phyloP scores from a whole-genome alignment of 179 eudicot species.

The Carnegiea gigantea region DNA sequence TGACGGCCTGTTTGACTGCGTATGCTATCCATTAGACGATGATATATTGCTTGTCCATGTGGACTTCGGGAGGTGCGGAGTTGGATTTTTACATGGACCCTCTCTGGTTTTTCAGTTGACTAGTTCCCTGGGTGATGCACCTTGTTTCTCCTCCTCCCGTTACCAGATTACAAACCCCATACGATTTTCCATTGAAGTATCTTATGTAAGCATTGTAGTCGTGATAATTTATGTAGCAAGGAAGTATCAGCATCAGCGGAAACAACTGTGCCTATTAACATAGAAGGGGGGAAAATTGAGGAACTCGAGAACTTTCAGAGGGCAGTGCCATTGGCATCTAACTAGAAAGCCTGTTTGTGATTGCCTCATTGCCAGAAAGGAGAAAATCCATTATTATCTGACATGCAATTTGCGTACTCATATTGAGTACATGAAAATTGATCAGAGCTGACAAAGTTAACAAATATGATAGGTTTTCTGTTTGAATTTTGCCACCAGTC shows the following conservation, averaged over 20 bases:
- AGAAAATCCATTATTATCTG: not conserved
- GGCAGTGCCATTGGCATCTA: not conserved
- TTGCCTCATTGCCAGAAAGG: not conserved
- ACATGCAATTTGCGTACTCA: not conserved
- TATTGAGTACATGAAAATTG: not conserved
- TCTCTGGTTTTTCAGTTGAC: not conserved
- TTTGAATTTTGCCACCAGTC: not conserved
- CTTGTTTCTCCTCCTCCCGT: not conserved
- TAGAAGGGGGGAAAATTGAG: not conserved
- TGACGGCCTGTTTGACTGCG: not conserved
- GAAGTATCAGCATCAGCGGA: not conserved
- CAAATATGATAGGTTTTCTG: not conserved
- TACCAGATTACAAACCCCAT: not conserved
- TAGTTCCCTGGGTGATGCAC: not conserved
- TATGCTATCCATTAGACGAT: not conserved
- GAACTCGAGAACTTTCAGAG: not conserved
- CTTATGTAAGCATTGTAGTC: not conserved
- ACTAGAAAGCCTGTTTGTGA: not conserved
- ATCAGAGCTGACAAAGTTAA: not conserved
- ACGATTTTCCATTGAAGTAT: not conserved
- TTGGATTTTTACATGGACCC: not conserved
- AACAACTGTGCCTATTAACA: not conserved
- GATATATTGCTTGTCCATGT: not conserved
- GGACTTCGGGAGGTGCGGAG: not conserved
- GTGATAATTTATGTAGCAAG: not conserved